These are phyloP conservation scores for Malus asiatica DNA, from an alignment of 306 rosid species.

Conservation along the genomic window DNA sequence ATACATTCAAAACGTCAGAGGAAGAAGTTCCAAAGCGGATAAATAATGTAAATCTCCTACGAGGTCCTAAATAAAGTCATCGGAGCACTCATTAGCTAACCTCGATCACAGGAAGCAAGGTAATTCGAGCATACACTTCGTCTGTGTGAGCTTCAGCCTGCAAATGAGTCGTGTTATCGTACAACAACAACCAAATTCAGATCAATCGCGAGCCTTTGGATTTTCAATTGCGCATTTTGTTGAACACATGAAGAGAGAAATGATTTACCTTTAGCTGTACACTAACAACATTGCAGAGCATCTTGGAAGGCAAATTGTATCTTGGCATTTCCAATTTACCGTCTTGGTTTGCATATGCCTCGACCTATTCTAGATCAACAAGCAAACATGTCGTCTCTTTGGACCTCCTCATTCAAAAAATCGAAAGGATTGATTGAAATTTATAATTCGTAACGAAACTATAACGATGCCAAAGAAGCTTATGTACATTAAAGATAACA, in stretches of 20 bases:
- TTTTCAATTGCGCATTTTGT: not conserved
- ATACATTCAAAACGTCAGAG: not conserved
- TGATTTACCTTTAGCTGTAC: slow-evolving; percentile 46
- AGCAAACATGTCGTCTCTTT: slow-evolving; percentile 15
- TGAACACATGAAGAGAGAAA: not conserved
- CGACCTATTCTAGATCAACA: slow-evolving; percentile 35
- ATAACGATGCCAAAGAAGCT: too few species aligned
- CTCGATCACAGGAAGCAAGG: slow-evolving; percentile 38
- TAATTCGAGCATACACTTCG: slow-evolving; percentile 52
- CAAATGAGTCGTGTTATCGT: slow-evolving; percentile 8
- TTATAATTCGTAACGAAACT: not conserved
- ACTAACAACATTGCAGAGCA: slow-evolving; percentile 47
- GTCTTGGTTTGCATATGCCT: slow-evolving; percentile 32
- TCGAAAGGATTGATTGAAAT: not conserved
- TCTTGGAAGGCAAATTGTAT: slow-evolving; percentile 43
- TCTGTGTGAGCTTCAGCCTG: slow-evolving; percentile 52
- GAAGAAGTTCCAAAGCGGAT: not conserved
- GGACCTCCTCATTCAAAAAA: not conserved
- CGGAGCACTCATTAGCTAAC: slow-evolving; percentile 21
- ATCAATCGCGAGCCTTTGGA: not conserved
- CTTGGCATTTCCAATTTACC: slow-evolving; percentile 35
- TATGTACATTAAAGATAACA: not conserved
- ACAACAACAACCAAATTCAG: not conserved
- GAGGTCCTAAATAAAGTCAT: not conserved
- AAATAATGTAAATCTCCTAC: not conserved